phyloP scores from a whole-genome alignment of 73 alveolate genomes.

The Paramecium primaurelia region DNA sequence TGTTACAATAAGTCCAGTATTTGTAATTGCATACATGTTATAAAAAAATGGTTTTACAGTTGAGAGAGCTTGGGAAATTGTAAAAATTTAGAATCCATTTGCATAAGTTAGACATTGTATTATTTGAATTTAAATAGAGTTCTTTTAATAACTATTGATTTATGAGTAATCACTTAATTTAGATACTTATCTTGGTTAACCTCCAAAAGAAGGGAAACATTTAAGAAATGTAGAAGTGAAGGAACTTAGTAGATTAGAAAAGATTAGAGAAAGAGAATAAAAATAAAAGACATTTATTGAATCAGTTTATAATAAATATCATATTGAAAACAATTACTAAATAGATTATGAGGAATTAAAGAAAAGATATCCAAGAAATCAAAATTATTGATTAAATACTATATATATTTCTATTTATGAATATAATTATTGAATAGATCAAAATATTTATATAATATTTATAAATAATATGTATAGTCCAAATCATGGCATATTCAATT shows the following conservation, averaged over 20 bases:
- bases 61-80: conserved; percentile 33
- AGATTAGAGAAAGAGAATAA: neutral
- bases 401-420: neutral
- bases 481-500: neutral
- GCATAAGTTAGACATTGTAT: conserved; percentile 8
- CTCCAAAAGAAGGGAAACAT: neutral
- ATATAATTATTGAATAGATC: no score
- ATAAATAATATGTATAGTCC: neutral
- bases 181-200: neutral
- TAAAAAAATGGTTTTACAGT: neutral
- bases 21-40: neutral
- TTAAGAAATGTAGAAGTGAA: neutral
- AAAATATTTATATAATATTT: neutral
- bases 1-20: conserved; percentile 1
- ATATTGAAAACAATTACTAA: neutral
- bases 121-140: neutral
- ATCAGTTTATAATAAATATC: neutral
- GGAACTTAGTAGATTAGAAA: neutral
- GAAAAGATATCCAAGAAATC: neutral
- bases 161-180: conserved; percentile 17
- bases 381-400: neutral
- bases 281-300: neutral
- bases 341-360: conserved; percentile 29
- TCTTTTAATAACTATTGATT: neutral
- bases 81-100: neutral